These are phyloP conservation scores for Chrysoporthe deuterocubensis DNA, from an alignment of 2,329 filamentous ascomycete species.

Conservation along the genomic window DNA sequence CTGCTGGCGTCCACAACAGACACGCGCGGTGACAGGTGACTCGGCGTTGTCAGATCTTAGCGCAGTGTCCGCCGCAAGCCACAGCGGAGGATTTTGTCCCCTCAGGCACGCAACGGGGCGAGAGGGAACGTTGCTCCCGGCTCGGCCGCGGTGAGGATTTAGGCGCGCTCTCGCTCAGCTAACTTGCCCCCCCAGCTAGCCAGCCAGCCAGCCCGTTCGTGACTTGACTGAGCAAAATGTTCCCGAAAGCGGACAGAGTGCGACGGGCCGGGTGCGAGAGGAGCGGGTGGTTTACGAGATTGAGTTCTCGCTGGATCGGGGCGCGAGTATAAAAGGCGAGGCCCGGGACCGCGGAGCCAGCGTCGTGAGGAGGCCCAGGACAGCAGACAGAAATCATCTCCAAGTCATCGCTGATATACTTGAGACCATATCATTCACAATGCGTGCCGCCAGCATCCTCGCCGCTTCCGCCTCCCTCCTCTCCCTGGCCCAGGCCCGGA, in stretches of 20 bases:
- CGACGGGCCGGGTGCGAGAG: too few relatives aligned
- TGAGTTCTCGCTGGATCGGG: background rate
- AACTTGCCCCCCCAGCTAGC: too few relatives aligned
- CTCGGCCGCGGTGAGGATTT: background rate
- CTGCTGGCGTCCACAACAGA: too few relatives aligned
- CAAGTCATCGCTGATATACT: background rate
- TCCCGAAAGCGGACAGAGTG: too few relatives aligned
- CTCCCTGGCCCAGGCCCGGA: constrained; percentile 42
- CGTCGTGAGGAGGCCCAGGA: too few relatives aligned
- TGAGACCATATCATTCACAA: background rate
- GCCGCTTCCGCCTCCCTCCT: constrained; percentile 33
- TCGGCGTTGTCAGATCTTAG: constrained; percentile 8
- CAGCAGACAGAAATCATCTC: too few relatives aligned
- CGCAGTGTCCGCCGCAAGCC: background rate
- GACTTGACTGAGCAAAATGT: background rate
- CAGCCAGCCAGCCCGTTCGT: background rate
- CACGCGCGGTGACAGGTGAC: background rate
- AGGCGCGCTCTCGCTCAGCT: background rate
- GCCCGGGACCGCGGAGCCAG: too few relatives aligned
- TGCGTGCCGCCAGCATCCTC: constrained; percentile 18
- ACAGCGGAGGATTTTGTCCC: background rate
- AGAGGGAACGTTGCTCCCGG: background rate
- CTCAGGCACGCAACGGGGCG: background rate
- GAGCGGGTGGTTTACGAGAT: background rate
- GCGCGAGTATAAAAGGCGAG: background rate